These are phyloP conservation scores for Colletotrichum scovillei DNA, from an alignment of 2,329 filamentous ascomycete species.

Conservation along the genomic window DNA sequence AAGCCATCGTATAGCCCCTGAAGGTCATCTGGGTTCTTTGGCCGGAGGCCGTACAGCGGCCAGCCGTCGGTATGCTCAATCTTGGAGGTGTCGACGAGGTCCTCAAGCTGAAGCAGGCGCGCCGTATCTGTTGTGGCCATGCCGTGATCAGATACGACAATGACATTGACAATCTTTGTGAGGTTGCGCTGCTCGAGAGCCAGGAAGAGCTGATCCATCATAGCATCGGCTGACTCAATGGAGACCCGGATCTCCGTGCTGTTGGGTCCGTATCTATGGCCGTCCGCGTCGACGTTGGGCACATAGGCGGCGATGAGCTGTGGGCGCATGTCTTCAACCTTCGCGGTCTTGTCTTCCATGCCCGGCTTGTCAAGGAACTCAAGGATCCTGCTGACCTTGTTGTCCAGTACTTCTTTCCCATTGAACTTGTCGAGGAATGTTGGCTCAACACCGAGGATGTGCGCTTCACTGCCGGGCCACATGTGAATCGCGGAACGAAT, in stretches of 20 bases:
- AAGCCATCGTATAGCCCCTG: conserved; percentile 74
- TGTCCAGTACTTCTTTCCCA: conserved; percentile 76
- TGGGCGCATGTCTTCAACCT: conserved; percentile 71
- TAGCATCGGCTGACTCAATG: conserved; percentile 82
- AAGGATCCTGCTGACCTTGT: conserved; percentile 84
- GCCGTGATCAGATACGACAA: conserved; percentile 97
- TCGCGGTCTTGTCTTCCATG: conserved; percentile 65
- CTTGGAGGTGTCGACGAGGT: conserved; percentile 81
- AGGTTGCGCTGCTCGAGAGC: conserved; percentile 86
- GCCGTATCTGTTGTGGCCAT: conserved; percentile 93
- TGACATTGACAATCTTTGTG: conserved; percentile 89
- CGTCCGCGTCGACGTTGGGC: conserved; percentile 88
- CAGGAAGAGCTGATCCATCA: conserved; percentile 81
- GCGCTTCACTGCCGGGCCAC: conserved; percentile 97
- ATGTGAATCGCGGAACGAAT: conserved; percentile 90
- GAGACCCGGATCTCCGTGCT: conserved; percentile 88
- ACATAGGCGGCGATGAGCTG: conserved; percentile 96
- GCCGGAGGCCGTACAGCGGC: conserved; percentile 90
- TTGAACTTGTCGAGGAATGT: conserved; percentile 89
- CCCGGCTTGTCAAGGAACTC: conserved; percentile 88
- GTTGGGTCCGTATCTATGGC: conserved; percentile 91
- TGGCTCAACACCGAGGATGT: conserved; percentile 79
- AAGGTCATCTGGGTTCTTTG: conserved; percentile 76
- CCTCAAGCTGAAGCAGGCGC: conserved; percentile 88
- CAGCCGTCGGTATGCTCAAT: conserved; percentile 92